Conservation (phyloP, 1,284 basidiomycete species). For the Lentinula novae-zelandiae region DNA sequence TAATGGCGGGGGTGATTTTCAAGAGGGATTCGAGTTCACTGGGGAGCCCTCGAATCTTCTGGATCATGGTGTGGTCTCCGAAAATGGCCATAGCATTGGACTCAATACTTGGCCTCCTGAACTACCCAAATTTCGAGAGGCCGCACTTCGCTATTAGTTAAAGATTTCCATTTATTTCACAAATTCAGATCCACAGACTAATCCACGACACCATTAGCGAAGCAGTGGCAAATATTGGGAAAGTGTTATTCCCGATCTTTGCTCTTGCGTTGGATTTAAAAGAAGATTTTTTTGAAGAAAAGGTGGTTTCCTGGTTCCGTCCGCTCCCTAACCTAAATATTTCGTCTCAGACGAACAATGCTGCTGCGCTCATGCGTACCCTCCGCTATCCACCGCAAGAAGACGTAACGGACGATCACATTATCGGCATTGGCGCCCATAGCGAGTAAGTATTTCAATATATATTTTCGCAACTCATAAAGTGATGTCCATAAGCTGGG, state of each 20-base stretch:
- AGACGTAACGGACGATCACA: slow-evolving; percentile 56
- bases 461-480: not conserved
- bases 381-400: slow-evolving; percentile 75
- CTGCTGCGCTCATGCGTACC: slow-evolving; percentile 75
- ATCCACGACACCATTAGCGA: slow-evolving; percentile 26
- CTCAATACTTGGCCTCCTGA: slow-evolving; percentile 63
- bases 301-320: slow-evolving; percentile 38
- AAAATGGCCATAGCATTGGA: slow-evolving; percentile 42
- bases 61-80: not conserved
- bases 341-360: slow-evolving; percentile 43
- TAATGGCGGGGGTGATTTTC: slow-evolving; percentile 65
- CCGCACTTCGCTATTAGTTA: slow-evolving; percentile 63
- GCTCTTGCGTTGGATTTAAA: slow-evolving; percentile 77
- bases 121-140: slow-evolving; percentile 47
- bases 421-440: slow-evolving; percentile 82
- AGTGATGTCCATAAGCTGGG: slow-evolving; percentile 37
- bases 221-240: slow-evolving; percentile 52
- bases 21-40: slow-evolving; percentile 82
- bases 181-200: not conserved
- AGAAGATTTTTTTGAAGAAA: slow-evolving; percentile 77
- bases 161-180: slow-evolving; percentile 13
- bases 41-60: slow-evolving; percentile 37
- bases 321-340: not conserved
- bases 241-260: slow-evolving; percentile 76
- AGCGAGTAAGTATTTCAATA: slow-evolving; percentile 49